Evolutionary conservation across 2,329 filamentous ascomycete genomes (phyloP).

Genomic region (Hymenoscyphus salicellus): DNA sequence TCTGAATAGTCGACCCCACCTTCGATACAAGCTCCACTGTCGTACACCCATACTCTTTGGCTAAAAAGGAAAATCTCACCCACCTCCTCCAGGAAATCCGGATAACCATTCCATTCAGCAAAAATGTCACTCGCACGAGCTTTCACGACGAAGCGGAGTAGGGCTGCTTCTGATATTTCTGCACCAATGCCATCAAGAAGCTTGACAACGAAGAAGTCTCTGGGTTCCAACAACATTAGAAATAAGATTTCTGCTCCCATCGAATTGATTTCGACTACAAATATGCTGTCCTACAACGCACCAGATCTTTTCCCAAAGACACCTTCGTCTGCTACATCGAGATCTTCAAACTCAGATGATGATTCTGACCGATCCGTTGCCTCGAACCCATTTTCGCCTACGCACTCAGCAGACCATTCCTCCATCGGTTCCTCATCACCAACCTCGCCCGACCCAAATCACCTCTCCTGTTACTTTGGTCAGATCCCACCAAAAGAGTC

Average conservation of each 20-base stretch:
- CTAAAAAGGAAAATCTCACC: constrained; percentile 8
- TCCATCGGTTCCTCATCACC: constrained; percentile 40
- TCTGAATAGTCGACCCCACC: constrained; percentile 27
- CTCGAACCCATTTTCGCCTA: constrained; percentile 38
- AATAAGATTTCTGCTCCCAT: constrained; percentile 84
- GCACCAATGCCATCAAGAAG: constrained; percentile 28
- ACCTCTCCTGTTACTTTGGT: constrained; percentile 65
- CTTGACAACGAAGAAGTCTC: constrained; percentile 31
- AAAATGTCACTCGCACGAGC: constrained; percentile 62
- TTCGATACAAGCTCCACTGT: constrained; percentile 5
- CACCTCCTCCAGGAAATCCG: constrained; percentile 14
- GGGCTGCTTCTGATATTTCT: constrained; percentile 45
- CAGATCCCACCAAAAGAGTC: constrained; percentile 34
- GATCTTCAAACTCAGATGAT: constrained; percentile 55
- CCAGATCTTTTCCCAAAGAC: constrained; percentile 63
- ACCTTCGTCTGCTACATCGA: constrained; percentile 14
- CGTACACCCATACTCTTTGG: constrained; percentile 13
- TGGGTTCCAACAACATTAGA: constrained; percentile 28
- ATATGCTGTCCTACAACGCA: constrained; percentile 92
- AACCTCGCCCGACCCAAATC: constrained; percentile 59
- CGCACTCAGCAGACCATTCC: constrained; percentile 46
- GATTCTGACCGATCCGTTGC: constrained; percentile 66
- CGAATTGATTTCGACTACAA: constrained; percentile 87
- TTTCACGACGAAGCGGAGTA: constrained; percentile 64
- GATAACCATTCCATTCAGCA: constrained; percentile 19